phyloP scores from a whole-genome alignment of 2,329 filamentous ascomycete species.

The Exophiala sp. region DNA sequence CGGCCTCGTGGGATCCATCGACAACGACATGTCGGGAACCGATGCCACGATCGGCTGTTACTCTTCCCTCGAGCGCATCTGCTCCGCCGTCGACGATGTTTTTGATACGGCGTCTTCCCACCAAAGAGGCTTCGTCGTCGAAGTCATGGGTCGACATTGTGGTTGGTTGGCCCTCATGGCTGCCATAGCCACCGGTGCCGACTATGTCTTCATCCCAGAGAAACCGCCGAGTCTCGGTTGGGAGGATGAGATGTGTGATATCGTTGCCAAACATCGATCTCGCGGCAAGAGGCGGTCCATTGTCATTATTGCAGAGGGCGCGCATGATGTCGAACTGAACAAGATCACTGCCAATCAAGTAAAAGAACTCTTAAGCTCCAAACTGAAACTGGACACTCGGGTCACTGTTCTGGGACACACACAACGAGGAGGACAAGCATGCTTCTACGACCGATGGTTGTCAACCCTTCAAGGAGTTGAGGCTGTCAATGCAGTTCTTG shows the following conservation, averaged over 20 bases:
- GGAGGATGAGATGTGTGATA: slow-evolving; percentile 77
- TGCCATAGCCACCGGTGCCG: slow-evolving; percentile 87
- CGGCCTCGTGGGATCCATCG: slow-evolving; percentile 91
- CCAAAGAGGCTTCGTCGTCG: slow-evolving; percentile 92
- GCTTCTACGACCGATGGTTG: slow-evolving; percentile 90
- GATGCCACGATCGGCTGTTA: slow-evolving; percentile 97
- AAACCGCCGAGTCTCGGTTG: slow-evolving; percentile 82
- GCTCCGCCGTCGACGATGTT: slow-evolving; percentile 88
- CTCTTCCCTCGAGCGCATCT: slow-evolving; percentile 86
- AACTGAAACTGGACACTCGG: slow-evolving; percentile 79
- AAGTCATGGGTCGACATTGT: slow-evolving; percentile 97
- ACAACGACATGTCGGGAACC: slow-evolving; percentile 95
- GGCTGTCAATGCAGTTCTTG: slow-evolving; percentile 83
- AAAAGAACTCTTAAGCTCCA: slow-evolving; percentile 77
- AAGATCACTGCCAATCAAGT: slow-evolving; percentile 77
- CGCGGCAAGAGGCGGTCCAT: slow-evolving; percentile 96
- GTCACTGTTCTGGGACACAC: slow-evolving; percentile 95
- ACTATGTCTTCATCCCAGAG: slow-evolving; percentile 96
- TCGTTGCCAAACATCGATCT: slow-evolving; percentile 72
- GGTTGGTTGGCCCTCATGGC: slow-evolving; percentile 97
- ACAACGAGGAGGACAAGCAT: slow-evolving; percentile 88
- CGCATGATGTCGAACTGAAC: slow-evolving; percentile 74
- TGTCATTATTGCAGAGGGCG: slow-evolving; percentile 94
- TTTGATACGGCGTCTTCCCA: slow-evolving; percentile 94
- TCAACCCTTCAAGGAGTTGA: slow-evolving; percentile 90